Evolutionary conservation across 768 basidiomycete species (phyloP), one percentile per base, ranked within the genome.

Genomic region (Tulasnella sp.): DNA sequence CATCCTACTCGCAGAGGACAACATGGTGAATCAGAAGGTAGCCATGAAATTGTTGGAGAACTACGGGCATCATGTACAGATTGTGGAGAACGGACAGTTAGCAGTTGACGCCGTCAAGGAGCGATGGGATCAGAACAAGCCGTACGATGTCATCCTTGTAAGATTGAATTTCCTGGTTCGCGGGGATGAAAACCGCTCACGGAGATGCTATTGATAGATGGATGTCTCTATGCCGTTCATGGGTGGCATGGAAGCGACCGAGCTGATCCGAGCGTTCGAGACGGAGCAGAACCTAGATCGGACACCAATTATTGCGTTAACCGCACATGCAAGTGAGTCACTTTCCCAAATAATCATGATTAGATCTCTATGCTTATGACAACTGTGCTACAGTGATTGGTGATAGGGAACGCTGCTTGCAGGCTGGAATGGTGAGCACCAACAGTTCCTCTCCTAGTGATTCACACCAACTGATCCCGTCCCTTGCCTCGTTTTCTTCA

Each of bases 141-240:
- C 86, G 17, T 96, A 89, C 67, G 89, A 96, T 70, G 86, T 96
- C 64, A 90, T 97, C 62, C 78, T 97, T 30, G 92, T 93, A 64
- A 65, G 87, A 77, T 27, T 31, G 52, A 38, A 29, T 10, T 51
- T n/a, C 2, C 19, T 24, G 48, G 3, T 48, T 34, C 45, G 24
- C 9, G 29, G 12, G 17, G 48, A 34, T 11, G 42, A 17, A 19
- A 21, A 17, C 63, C 38, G 15, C 62, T 63, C 30, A 61, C n/a
- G 43, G 52, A 25, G 25, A 46, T 60, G 25, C 11, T 52, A 4
- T 12, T 29, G 53, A 15, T 62, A 94, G 88, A 97, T 97, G 94
- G 93, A 97, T 66, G 86, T 96, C 12, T 96, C 92, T 10, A 93
- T 94, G 91, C 91, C 92, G 4, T 85, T 93, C 72, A 97, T 98